Percentiles rank a stretch among this genome's conserved stretches.
phyloP scores from a whole-genome alignment of 352 stramenopile species.

The Hyaloperonospora brassicae region DNA sequence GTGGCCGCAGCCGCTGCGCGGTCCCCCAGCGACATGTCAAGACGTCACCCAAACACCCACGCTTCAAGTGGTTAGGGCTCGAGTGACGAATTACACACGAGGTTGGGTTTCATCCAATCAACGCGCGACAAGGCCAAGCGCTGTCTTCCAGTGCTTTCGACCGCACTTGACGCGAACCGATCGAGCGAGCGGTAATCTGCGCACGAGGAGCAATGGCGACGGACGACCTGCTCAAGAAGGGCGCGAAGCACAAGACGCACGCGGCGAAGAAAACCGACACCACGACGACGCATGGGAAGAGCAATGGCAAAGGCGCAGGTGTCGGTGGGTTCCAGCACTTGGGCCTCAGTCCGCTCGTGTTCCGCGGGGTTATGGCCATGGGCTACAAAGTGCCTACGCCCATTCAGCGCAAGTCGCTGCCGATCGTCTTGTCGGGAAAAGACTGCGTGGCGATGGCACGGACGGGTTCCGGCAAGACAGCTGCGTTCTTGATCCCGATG shows the following conservation, averaged over 20 bases:
- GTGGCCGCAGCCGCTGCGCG: slow-evolving; percentile 16
- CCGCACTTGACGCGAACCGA: neutral
- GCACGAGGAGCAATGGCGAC: slow-evolving; percentile 32
- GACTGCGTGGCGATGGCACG: slow-evolving; percentile 98
- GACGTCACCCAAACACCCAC: neutral
- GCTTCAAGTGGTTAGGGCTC: too few relatives aligned
- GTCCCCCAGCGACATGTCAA: slow-evolving; percentile 35
- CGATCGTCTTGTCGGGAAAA: slow-evolving; percentile 91
- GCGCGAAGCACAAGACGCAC: slow-evolving; percentile 29
- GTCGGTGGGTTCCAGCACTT: slow-evolving; percentile 82
- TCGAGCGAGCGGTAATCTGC: neutral
- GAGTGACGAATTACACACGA: too few relatives aligned
- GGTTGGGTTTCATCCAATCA: slow-evolving; percentile 34
- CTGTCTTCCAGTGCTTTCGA: slow-evolving; percentile 26
- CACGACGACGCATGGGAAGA: slow-evolving; percentile 61
- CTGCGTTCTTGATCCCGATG: slow-evolving; percentile 96
- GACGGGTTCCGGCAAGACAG: slow-evolving; percentile 97
- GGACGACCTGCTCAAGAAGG: slow-evolving; percentile 64
- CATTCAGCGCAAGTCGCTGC: slow-evolving; percentile 97
- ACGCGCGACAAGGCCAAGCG: neutral
- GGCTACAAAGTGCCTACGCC: slow-evolving; percentile 97
- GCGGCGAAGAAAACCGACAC: slow-evolving; percentile 10
- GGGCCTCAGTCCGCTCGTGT: slow-evolving; percentile 66
- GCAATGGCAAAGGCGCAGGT: slow-evolving; percentile 66
- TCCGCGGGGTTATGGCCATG: slow-evolving; percentile 88